Evolutionary conservation across 2,329 filamentous ascomycete species (phyloP).

Genomic region (Colletotrichum orbiculare): DNA sequence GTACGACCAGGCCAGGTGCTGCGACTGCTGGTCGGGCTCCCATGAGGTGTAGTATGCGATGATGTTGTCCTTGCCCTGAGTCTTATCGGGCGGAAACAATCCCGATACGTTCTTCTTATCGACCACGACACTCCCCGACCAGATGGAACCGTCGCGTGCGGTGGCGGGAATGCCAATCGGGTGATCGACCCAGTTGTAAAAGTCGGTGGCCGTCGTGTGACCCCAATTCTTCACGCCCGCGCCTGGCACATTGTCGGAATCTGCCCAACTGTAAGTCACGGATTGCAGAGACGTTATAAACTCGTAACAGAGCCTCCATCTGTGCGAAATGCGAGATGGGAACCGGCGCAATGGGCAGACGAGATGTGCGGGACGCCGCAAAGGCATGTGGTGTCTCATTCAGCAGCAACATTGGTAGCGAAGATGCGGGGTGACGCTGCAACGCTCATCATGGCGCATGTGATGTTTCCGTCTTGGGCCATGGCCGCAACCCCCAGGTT

Average conservation of each 20-base stretch:
- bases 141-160: conserved; percentile 56
- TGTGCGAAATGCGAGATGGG: neutral
- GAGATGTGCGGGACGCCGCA: neutral
- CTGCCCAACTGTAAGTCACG: conserved; percentile 11
- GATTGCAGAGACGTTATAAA: neutral
- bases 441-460: conserved; percentile 32
- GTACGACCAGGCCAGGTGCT: conserved; percentile 70
- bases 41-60: conserved; percentile 61
- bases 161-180: conserved; percentile 68
- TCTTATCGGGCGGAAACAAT: conserved; percentile 69
- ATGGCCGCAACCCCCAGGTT: conserved; percentile 22
- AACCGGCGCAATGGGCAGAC: neutral
- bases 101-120: conserved; percentile 74
- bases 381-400: conserved; percentile 8
- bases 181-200: conserved; percentile 74
- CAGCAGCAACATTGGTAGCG: neutral
- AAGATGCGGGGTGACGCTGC: conserved; percentile 33
- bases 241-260: conserved; percentile 55
- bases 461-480: conserved; percentile 31
- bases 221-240: conserved; percentile 70
- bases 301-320: too few relatives aligned
- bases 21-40: conserved; percentile 58
- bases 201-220: conserved; percentile 70
- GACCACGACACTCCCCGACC: conserved; percentile 66
- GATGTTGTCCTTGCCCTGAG: conserved; percentile 57